Conservation (phyloP, 2,329 filamentous ascomycete genomes). For the Pseudogymnoascus sp. region DNA sequence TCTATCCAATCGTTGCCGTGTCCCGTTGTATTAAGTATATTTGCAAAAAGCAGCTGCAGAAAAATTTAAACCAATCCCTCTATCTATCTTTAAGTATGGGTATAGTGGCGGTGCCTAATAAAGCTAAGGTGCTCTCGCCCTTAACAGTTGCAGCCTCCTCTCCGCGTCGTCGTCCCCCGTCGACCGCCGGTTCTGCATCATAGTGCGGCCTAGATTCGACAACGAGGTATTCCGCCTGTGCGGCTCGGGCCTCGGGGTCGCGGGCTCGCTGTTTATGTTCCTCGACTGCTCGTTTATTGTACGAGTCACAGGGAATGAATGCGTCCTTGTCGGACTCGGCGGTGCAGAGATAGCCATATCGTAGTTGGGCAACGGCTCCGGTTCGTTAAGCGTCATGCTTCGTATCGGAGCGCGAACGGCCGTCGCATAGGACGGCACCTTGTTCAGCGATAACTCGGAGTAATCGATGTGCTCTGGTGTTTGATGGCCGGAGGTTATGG, state of each 20-base stretch:
- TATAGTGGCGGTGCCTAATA: background rate
- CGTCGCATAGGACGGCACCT: slow-evolving; percentile 71
- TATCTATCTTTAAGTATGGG: background rate
- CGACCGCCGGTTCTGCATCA: slow-evolving; percentile 16
- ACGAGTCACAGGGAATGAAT: slow-evolving; percentile 15
- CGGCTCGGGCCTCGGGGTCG: slow-evolving; percentile 15
- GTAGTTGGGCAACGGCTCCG: slow-evolving; percentile 57
- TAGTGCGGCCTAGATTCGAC: slow-evolving; percentile 26
- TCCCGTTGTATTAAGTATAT: background rate
- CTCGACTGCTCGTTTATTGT: background rate
- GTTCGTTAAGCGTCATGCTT: slow-evolving; percentile 39
- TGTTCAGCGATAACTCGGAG: slow-evolving; percentile 43
- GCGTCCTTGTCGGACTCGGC: slow-evolving; percentile 22
- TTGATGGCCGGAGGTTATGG: slow-evolving; percentile 39
- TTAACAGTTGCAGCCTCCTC: slow-evolving; percentile 23
- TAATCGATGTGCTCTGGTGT: slow-evolving; percentile 51
- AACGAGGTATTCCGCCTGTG: background rate
- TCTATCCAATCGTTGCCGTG: background rate
- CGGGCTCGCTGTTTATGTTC: background rate
- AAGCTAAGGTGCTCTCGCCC: background rate
- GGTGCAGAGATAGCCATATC: slow-evolving; percentile 51
- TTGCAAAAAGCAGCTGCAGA: background rate
- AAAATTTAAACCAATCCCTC: background rate
- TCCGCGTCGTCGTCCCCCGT: slow-evolving; percentile 21
- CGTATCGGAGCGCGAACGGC: slow-evolving; percentile 59